Evolutionary conservation across 805 yeast genomes (phyloP).

Genomic region (Saturnispora silvae): DNA sequence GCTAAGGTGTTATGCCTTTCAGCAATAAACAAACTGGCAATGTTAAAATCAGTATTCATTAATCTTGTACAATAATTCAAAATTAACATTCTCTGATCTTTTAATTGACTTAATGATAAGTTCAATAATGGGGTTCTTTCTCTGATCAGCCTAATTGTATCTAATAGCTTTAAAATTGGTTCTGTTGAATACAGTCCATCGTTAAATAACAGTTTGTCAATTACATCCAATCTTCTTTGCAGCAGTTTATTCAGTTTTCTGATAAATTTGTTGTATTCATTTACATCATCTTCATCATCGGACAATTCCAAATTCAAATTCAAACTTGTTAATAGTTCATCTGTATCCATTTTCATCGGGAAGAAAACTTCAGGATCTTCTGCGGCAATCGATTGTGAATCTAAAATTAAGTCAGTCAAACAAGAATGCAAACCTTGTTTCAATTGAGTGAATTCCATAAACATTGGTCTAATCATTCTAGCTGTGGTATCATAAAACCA

Average conservation of each 20-base stretch:
- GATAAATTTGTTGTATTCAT: constrained; percentile 10
- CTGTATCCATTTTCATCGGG: constrained; percentile 34
- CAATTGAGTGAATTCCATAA: constrained; percentile 61
- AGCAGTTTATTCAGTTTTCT: constrained; percentile 42
- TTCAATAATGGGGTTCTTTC: constrained; percentile 28
- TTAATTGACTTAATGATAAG: constrained; percentile 41
- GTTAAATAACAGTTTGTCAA: constrained; percentile 23
- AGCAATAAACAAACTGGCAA: constrained; percentile 40
- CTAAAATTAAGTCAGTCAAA: constrained; percentile 48
- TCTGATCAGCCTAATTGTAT: constrained; percentile 28
- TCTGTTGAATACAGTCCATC: constrained; percentile 27
- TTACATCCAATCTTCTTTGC: constrained; percentile 33
- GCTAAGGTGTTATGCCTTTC: constrained; percentile 31
- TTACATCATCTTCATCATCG: constrained; percentile 20
- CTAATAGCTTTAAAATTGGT: constrained; percentile 25
- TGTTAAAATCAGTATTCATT: constrained; percentile 63
- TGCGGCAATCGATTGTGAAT: constrained; percentile 58
- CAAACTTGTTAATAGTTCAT: constrained; percentile 24
- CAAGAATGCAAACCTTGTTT: constrained; percentile 65
- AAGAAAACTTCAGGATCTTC: constrained; percentile 66
- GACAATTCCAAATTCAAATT: constrained; percentile 29
- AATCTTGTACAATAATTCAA: constrained; percentile 66
- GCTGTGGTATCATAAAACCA: constrained; percentile 27
- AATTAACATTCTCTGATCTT: constrained; percentile 61
- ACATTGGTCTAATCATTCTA: constrained; percentile 31